A percentile compares a stretch with the other conserved stretches of the same genome.
Evolutionary conservation across 2,329 filamentous ascomycete species (phyloP).

Genomic region (Eurotiales sp.): DNA sequence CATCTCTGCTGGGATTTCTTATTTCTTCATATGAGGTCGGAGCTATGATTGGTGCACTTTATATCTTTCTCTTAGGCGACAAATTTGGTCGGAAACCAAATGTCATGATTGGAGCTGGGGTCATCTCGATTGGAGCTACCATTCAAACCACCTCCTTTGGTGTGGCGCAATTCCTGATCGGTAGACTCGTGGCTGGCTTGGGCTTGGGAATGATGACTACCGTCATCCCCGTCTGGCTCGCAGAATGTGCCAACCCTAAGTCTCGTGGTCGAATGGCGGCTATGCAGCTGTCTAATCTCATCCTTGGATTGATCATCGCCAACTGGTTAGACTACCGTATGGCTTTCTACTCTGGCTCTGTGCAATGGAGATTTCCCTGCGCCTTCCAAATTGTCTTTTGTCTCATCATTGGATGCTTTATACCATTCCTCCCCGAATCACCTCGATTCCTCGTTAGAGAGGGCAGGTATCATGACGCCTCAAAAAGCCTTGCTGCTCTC

Average conservation of each 20-base stretch:
- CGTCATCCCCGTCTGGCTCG: constrained; percentile 21
- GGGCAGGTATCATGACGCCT: constrained; percentile 6
- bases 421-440: constrained; percentile 18
- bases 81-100: constrained; percentile 23
- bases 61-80: constrained; percentile 20
- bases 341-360: constrained; percentile 5
- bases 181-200: constrained; percentile 48
- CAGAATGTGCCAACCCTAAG: constrained; percentile 12
- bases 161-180: constrained; percentile 37
- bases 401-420: constrained; percentile 31
- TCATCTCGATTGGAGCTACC: constrained; percentile 25
- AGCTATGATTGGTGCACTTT: constrained; percentile 25
- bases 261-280: constrained; percentile 13
- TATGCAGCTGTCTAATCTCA: constrained; percentile 10
- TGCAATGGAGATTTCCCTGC: constrained; percentile 18
- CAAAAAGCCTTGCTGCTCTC: constrained; percentile 4
- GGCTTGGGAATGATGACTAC: constrained; percentile 35
- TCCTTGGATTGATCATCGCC: constrained; percentile 6
- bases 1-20: constrained; percentile 6
- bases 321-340: constrained; percentile 16
- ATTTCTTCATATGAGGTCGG: constrained; percentile 23
- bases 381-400: constrained; percentile 27
- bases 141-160: constrained; percentile 26
- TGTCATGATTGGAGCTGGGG: constrained; percentile 18
- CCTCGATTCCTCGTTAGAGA: constrained; percentile 17